Percentiles rank a stretch among this genome's conserved stretches.
phyloP scores from a whole-genome alignment of 2,329 filamentous ascomycete genomes.

The Phialophora expanda region DNA sequence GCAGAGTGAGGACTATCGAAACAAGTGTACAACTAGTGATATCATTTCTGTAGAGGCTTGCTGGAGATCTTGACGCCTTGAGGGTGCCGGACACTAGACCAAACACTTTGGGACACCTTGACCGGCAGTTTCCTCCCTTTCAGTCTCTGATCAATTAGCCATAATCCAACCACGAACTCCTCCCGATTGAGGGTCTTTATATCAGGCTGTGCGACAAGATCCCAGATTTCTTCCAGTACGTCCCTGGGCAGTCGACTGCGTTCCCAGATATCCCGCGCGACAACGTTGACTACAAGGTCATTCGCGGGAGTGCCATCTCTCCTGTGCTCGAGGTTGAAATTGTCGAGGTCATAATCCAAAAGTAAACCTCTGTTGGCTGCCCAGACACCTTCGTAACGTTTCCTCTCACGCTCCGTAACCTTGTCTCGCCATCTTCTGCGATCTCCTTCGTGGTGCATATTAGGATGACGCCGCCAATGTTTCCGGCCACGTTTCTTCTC shows the following conservation, averaged over 20 bases:
- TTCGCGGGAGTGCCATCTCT: slow-evolving; percentile 25
- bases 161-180: slow-evolving; percentile 58
- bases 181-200: slow-evolving; percentile 49
- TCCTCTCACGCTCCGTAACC: slow-evolving; percentile 53
- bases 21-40: slow-evolving; percentile 2
- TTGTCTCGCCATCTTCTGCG: slow-evolving; percentile 53
- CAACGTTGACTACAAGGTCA: slow-evolving; percentile 49
- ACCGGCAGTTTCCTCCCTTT: slow-evolving; percentile 55
- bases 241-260: slow-evolving; percentile 51
- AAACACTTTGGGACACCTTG: slow-evolving; percentile 54
- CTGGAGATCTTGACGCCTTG: slow-evolving; percentile 46
- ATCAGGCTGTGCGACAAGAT: slow-evolving; percentile 47
- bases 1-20: background rate
- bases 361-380: slow-evolving; percentile 55
- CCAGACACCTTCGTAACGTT: slow-evolving; percentile 58
- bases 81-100: slow-evolving; percentile 52
- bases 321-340: slow-evolving; percentile 17
- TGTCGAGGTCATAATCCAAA: slow-evolving; percentile 39
- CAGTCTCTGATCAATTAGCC: slow-evolving; percentile 56
- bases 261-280: slow-evolving; percentile 57
- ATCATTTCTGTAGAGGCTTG: slow-evolving; percentile 29
- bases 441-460: slow-evolving; percentile 56
- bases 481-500: slow-evolving; percentile 43
- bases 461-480: slow-evolving; percentile 51
- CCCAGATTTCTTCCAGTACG: slow-evolving; percentile 53